phyloP scores from a whole-genome alignment of 2,329 filamentous ascomycete genomes.

The Pestalotiopsis sp. region DNA sequence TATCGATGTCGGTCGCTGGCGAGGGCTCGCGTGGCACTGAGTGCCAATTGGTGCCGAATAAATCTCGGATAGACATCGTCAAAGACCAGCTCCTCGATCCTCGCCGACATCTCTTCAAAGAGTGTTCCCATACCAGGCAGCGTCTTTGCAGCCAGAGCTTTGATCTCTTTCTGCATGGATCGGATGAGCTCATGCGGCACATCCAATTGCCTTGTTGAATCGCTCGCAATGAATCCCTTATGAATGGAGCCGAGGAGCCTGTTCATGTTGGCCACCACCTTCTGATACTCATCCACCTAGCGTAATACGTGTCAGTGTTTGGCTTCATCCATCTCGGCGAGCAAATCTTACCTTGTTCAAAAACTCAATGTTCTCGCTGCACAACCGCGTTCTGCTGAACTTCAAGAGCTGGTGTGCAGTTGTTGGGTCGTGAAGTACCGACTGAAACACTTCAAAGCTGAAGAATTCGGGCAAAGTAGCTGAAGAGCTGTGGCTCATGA shows the following conservation, averaged over 20 bases:
- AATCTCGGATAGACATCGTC: conserved; percentile 52
- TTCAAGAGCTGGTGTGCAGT: conserved; percentile 45
- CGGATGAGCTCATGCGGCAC: conserved; percentile 29
- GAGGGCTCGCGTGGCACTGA: conserved; percentile 35
- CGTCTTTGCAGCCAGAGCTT: conserved; percentile 31
- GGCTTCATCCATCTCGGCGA: conserved; percentile 2
- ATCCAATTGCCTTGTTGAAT: conserved; percentile 26
- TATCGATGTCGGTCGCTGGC: conserved; percentile 37
- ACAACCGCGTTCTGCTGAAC: conserved; percentile 42
- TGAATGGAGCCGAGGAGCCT: conserved; percentile 38
- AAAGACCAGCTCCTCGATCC: conserved; percentile 44
- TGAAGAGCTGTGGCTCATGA: conserved; percentile 4
- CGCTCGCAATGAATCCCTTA: conserved; percentile 29
- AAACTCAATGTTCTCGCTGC: conserved; percentile 49
- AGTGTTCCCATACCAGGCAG: conserved; percentile 42
- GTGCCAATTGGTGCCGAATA: conserved; percentile 50
- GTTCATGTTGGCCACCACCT: conserved; percentile 42
- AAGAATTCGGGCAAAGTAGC: conserved; percentile 42
- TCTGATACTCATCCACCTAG: conserved; percentile 46
- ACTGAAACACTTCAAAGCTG: conserved; percentile 41
- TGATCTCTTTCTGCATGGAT: conserved; percentile 30
- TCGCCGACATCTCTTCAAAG: conserved; percentile 41
- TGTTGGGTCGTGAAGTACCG: conserved; percentile 44
- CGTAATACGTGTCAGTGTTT: not conserved
- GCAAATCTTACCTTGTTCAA: conserved; percentile 41